Base-by-base conservation (phyloP, 2,329 filamentous ascomycete genomes). In the Myriosclerotinia duriaeana region DNA sequence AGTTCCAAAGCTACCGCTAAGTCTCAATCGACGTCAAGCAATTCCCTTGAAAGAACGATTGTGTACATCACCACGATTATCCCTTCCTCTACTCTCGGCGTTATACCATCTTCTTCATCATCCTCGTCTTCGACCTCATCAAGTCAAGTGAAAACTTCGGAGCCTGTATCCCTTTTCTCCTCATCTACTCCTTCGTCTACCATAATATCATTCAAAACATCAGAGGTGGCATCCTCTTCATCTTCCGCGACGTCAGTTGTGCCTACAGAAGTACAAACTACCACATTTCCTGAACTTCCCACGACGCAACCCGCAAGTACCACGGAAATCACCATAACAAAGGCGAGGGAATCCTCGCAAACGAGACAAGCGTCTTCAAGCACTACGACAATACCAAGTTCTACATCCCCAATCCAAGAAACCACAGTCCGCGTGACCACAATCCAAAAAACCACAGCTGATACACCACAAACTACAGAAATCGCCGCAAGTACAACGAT, bases 251-350 rank as follows among this genome's bases (percentile, higher is more conserved):
- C 56, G 26, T 11, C 11, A 1, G 15, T 20, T 48, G 20, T 20
- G 3, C 22, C 58, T 2, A 17, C 58, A 7, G 30, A 48, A 14
- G 20, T 44, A 38, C 58, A 60, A 38, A 60, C 58, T 12, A 60
- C 34, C 15, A 9, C 26, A 11, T 60, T 60, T 20, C 58, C 58
- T 2, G 44, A 22, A 9, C 30, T 60, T 0, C 58, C 58, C 5
- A 60, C 58, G 2, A 60, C 58, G 11, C 58, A 60, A 8, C 58
- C 58, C 17, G 44, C 30, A 26, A 60, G 58, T 11, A 60, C 30
- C 2, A 15, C 58, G 9, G 20, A 20, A 12, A 60, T 26, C 1
- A 22, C 20, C 12, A 17, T 8, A 50, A 60, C 58, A 20, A 60
- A 30, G 9, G 2, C n/a, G 15, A 50, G 3, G 11, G 7, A 9